Conservation (phyloP, 2,329 filamentous ascomycete genomes). For the Xylaria sp. region DNA sequence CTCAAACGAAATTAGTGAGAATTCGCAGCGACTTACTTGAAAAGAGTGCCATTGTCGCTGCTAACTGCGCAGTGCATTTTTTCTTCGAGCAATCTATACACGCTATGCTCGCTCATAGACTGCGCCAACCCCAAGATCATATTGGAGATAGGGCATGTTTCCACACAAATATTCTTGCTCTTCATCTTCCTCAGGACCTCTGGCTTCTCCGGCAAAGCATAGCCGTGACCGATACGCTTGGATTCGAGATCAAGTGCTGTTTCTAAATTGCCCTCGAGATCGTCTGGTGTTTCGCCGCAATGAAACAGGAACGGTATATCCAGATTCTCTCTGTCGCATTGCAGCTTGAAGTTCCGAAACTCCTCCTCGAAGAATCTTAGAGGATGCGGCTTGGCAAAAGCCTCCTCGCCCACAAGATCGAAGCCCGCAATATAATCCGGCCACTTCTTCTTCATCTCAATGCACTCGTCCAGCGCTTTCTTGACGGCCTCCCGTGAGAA, state of each 20-base stretch:
- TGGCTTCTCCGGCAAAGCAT: constrained; percentile 74
- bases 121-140: constrained; percentile 78
- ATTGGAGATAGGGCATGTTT: constrained; percentile 81
- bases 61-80: constrained; percentile 79
- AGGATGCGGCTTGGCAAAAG: constrained; percentile 59
- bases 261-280: constrained; percentile 74
- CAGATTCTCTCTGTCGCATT: constrained; percentile 57
- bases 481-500: constrained; percentile 60
- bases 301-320: constrained; percentile 80
- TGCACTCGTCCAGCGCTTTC: constrained; percentile 63
- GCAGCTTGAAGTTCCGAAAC: constrained; percentile 60
- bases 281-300: constrained; percentile 78
- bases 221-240: constrained; percentile 80
- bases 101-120: constrained; percentile 71
- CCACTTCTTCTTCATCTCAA: constrained; percentile 63
- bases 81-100: constrained; percentile 76
- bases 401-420: constrained; percentile 70
- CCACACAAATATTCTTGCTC: constrained; percentile 72
- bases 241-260: constrained; percentile 74
- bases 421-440: constrained; percentile 67
- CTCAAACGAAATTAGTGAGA: neutral
- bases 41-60: constrained; percentile 79
- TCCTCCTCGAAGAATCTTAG: constrained; percentile 61
- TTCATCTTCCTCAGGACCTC: constrained; percentile 74
- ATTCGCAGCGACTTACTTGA: constrained; percentile 61